Evolutionary conservation across 805 yeast species (phyloP).

Genomic region (Candida caryicola): DNA sequence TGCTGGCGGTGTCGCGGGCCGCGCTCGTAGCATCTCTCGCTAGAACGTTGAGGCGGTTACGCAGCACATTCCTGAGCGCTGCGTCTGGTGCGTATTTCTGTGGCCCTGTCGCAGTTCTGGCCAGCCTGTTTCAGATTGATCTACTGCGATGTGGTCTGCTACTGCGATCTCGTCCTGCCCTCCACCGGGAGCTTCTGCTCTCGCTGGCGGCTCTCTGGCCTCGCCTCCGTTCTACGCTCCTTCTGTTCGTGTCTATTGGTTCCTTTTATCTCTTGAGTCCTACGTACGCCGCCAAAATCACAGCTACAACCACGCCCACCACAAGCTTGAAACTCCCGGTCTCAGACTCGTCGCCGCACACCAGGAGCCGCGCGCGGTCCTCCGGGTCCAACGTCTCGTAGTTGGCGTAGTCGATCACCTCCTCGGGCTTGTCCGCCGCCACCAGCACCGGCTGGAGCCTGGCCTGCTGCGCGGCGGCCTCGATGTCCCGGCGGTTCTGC

Average conservation of each 20-base stretch:
- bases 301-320: constrained; percentile 32
- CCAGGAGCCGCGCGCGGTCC: constrained; percentile 51
- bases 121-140: too few relatives aligned
- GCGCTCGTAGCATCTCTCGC: too few relatives aligned
- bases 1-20: too few relatives aligned
- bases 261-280: constrained; percentile 11
- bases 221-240: too few relatives aligned
- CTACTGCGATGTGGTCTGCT: too few relatives aligned
- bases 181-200: too few relatives aligned
- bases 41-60: too few relatives aligned
- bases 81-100: too few relatives aligned
- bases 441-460: constrained; percentile 7
- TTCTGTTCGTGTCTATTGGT: background rate
- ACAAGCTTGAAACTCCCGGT: constrained; percentile 3
- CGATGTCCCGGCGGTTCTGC: constrained; percentile 36
- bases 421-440: constrained; percentile 15
- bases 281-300: constrained; percentile 28
- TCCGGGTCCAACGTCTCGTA: constrained; percentile 58
- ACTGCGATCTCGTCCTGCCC: too few relatives aligned
- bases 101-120: too few relatives aligned
- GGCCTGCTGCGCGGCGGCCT: constrained; percentile 15
- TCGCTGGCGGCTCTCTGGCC: too few relatives aligned
- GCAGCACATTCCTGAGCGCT: too few relatives aligned
- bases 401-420: constrained; percentile 18
- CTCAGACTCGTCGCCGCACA: constrained; percentile 13